Evolutionary conservation across 345 rosid species (phyloP).

Genomic region (Gossypium turneri): DNA sequence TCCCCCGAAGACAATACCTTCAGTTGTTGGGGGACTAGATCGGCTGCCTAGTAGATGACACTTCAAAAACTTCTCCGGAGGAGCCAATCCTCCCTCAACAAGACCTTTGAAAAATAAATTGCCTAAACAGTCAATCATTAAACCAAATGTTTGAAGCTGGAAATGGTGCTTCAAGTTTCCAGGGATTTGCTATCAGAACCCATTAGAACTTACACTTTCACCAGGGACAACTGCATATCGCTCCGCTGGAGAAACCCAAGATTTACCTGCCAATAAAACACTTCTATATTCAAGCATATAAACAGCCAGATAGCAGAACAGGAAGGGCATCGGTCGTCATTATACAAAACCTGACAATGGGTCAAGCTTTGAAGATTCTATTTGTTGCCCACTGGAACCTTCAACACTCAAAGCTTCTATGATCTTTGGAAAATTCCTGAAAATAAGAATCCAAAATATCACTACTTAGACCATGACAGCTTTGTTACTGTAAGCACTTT

Average conservation of each 20-base stretch:
- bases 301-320: not conserved
- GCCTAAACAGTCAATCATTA: not conserved
- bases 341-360: conserved; percentile 57
- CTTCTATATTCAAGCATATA: not conserved
- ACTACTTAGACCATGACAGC: not conserved
- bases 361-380: conserved; percentile 62
- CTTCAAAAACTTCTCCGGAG: no score
- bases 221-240: conserved; percentile 94
- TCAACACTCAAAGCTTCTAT: conserved; percentile 69
- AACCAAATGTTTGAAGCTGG: not conserved
- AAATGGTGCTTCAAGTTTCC: not conserved
- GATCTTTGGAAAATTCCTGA: conserved; percentile 72
- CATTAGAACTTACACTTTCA: conserved; percentile 55
- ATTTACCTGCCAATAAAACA: conserved; percentile 52
- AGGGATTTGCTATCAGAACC: not conserved
- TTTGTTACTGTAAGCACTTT: no score
- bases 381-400: conserved; percentile 74
- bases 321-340: not conserved
- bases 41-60: no score
- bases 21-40: no score
- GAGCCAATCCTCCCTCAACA: no score
- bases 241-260: conserved; percentile 81
- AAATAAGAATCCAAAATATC: conserved; percentile 14
- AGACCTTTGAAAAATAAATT: no score
- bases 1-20: no score